Percentiles rank a stretch among this genome's conserved stretches.
phyloP scores from a whole-genome alignment of 2,329 filamentous ascomycete genomes.

The Hypocrella siamensis region DNA sequence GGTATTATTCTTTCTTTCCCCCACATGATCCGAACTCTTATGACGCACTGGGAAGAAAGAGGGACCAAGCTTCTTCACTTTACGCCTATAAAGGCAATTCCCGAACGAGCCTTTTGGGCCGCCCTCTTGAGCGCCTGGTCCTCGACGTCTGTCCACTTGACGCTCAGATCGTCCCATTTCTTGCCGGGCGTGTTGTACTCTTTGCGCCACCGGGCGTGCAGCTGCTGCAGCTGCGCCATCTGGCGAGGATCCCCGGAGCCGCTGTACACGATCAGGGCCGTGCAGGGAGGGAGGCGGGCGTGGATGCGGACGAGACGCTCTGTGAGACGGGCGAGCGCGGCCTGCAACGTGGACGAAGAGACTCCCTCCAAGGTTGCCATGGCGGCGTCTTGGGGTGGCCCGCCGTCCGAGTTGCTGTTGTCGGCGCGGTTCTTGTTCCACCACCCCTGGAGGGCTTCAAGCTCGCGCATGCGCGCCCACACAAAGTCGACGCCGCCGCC shows the following conservation, averaged over 20 bases:
- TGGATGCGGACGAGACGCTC: constrained; percentile 39
- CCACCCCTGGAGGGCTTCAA: constrained; percentile 51
- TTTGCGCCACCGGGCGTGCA: constrained; percentile 44
- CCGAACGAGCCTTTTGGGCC: constrained; percentile 39
- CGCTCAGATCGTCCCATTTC: constrained; percentile 51
- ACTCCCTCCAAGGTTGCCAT: constrained; percentile 5
- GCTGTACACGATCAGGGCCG: constrained; percentile 47
- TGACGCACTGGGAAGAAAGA: too few relatives aligned
- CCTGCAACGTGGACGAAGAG: constrained; percentile 22
- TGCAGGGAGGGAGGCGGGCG: constrained; percentile 45
- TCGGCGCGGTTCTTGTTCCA: constrained; percentile 43
- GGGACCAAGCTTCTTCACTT: constrained; percentile 27
- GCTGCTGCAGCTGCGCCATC: constrained; percentile 44
- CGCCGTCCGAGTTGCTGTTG: constrained; percentile 16
- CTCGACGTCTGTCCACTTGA: constrained; percentile 53
- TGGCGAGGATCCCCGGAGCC: constrained; percentile 53
- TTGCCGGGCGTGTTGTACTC: constrained; percentile 48
- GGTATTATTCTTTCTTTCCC: too few relatives aligned
- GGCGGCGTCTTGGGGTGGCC: constrained; percentile 12
- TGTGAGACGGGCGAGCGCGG: constrained; percentile 27
- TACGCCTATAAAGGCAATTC: constrained; percentile 48
- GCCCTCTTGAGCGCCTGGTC: constrained; percentile 46
- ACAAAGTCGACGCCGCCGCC: constrained; percentile 50
- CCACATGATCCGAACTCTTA: too few relatives aligned
- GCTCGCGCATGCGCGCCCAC: constrained; percentile 49